A percentile compares a stretch with the other conserved stretches of the same genome.
These are phyloP conservation scores for Aspergillus japonicus DNA, from an alignment of 2,329 filamentous ascomycete genomes.

Conservation along the genomic window DNA sequence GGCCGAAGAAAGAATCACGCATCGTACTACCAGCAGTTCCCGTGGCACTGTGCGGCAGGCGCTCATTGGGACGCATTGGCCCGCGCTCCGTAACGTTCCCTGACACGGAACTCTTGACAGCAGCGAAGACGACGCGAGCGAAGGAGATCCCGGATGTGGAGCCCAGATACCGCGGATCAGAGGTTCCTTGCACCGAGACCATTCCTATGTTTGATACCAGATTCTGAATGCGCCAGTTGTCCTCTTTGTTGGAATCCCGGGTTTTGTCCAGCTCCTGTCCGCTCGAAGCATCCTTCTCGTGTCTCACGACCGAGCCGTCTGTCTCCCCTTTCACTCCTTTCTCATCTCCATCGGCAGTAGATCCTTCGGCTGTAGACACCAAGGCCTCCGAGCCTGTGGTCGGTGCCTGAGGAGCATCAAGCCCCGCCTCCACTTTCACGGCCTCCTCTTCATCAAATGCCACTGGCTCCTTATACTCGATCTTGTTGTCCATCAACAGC, in stretches of 20 bases:
- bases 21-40: constrained; percentile 70
- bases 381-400: constrained; percentile 18
- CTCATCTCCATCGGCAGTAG: constrained; percentile 17
- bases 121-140: constrained; percentile 88
- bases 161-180: constrained; percentile 77
- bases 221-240: constrained; percentile 63
- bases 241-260: constrained; percentile 52
- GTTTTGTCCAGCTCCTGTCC: constrained; percentile 28
- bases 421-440: constrained; percentile 30
- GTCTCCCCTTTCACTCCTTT: constrained; percentile 25
- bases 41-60: constrained; percentile 49
- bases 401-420: constrained; percentile 23
- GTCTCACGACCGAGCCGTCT: constrained; percentile 15
- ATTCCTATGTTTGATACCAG: constrained; percentile 69
- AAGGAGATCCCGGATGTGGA: constrained; percentile 91
- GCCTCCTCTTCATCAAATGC: constrained; percentile 59
- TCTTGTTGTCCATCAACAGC: constrained; percentile 65
- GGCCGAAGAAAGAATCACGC: constrained; percentile 94
- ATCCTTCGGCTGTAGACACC: constrained; percentile 10
- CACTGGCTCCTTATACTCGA: constrained; percentile 69
- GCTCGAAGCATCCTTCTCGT: constrained; percentile 21
- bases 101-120: constrained; percentile 74
- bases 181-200: constrained; percentile 73
- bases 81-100: constrained; percentile 61
- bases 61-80: constrained; percentile 59